Percentiles rank a stretch among this genome's conserved stretches.
Conservation (phyloP, 1,284 basidiomycete species). For the Cryptococcus sp. region DNA sequence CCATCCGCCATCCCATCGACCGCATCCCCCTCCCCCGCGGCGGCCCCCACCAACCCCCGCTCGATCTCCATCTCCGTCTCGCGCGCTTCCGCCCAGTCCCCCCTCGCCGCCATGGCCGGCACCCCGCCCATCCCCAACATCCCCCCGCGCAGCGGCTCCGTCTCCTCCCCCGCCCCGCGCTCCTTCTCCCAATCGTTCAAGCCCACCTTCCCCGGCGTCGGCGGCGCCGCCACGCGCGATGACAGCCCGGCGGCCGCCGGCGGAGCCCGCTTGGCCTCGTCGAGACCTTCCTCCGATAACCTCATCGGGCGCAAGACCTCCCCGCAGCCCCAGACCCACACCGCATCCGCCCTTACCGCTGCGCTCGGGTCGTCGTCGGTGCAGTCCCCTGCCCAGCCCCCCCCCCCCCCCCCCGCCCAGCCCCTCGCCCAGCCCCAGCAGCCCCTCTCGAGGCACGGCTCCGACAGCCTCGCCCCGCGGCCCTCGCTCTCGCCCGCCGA, state of each 20-base stretch:
- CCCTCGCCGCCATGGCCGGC: background rate
- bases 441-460: slow-evolving; percentile 3
- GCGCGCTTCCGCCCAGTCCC: background rate
- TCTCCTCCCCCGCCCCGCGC: slow-evolving; percentile 11
- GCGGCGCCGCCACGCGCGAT: background rate
- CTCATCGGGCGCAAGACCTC: slow-evolving; percentile 16
- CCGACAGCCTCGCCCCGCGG: background rate
- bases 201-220: slow-evolving; percentile 6
- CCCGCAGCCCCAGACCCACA: background rate
- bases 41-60: background rate
- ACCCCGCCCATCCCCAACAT: slow-evolving; percentile 24
- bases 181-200: slow-evolving; percentile 18
- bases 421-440: background rate
- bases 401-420: background rate
- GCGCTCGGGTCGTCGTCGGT: slow-evolving; percentile 11
- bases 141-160: slow-evolving; percentile 17
- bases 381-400: background rate
- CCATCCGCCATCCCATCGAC: too few relatives aligned
- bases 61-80: background rate
- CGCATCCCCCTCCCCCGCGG: too few relatives aligned
- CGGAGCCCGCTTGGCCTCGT: background rate
- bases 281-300: slow-evolving; percentile 12
- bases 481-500: background rate
- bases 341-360: slow-evolving; percentile 23
- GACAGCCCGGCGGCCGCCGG: background rate